Evolutionary conservation across 2,329 filamentous ascomycete species (phyloP).

Genomic region (Aspergillus sp.): DNA sequence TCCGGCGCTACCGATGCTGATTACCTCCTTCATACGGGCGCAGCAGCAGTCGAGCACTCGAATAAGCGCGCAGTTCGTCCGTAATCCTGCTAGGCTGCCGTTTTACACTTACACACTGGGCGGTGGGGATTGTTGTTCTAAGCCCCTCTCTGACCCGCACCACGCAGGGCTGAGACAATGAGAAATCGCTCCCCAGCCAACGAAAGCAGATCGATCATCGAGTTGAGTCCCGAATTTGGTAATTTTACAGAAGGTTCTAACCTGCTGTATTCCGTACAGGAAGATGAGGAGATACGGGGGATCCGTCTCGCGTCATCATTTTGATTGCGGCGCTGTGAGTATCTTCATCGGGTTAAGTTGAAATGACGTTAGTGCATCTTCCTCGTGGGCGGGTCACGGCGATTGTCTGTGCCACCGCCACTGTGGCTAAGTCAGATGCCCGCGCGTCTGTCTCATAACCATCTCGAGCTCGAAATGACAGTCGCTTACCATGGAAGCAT

Average conservation of each 20-base stretch:
- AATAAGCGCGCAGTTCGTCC: neutral
- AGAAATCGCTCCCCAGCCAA: neutral
- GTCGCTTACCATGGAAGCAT: neutral
- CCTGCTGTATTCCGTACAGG: neutral
- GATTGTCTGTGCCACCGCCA: neutral
- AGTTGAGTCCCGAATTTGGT: neutral
- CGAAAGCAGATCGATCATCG: neutral
- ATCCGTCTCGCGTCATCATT: conserved; percentile 5
- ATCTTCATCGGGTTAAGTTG: neutral
- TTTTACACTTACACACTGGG: conserved; percentile 10
- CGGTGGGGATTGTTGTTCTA: conserved; percentile 9
- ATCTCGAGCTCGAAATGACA: neutral
- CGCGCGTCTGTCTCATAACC: neutral
- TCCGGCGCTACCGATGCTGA: conserved; percentile 2
- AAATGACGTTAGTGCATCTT: conserved; percentile 8
- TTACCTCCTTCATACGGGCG: conserved; percentile 16
- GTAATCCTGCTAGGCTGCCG: conserved; percentile 12
- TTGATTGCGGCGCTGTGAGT: conserved; percentile 1
- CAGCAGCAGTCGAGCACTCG: neutral
- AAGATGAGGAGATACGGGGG: neutral
- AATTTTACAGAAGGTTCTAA: neutral
- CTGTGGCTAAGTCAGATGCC: conserved; percentile 4
- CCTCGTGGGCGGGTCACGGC: neutral
- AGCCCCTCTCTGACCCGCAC: conserved; percentile 10
- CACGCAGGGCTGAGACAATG: conserved; percentile 18